Conservation (phyloP, 768 basidiomycete genomes). For the Boletus fagicola region DNA sequence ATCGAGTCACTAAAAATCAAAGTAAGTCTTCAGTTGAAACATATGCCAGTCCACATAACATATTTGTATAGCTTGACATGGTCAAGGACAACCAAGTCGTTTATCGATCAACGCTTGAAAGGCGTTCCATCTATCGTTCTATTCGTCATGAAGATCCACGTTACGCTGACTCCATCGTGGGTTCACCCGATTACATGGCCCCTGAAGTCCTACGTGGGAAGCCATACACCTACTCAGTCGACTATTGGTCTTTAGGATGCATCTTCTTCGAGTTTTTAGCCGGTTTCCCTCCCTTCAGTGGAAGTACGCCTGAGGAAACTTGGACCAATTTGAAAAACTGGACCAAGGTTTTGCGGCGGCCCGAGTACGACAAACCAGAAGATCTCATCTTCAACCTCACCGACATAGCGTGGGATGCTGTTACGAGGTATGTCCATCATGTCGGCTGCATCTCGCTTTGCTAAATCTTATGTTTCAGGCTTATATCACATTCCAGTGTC, state of each 20-base stretch:
- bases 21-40: slow-evolving; percentile 40
- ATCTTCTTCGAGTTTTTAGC: slow-evolving; percentile 97
- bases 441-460: not conserved
- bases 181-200: slow-evolving; percentile 98
- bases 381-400: slow-evolving; percentile 95
- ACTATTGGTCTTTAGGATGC: slow-evolving; percentile 98
- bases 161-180: slow-evolving; percentile 96
- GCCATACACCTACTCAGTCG: slow-evolving; percentile 93
- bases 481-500: slow-evolving; percentile 84
- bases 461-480: slow-evolving; percentile 39
- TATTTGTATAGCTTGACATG: slow-evolving; percentile 73
- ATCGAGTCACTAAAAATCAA: slow-evolving; percentile 95
- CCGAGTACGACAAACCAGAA: slow-evolving; percentile 93
- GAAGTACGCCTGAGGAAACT: slow-evolving; percentile 92
- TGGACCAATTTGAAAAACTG: slow-evolving; percentile 99
- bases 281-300: slow-evolving; percentile 98
- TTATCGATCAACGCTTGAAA: slow-evolving; percentile 88
- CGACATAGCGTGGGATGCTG: slow-evolving; percentile 92
- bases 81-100: slow-evolving; percentile 92
- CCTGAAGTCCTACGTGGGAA: slow-evolving; percentile 91
- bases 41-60: not conserved
- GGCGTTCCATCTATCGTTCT: slow-evolving; percentile 91
- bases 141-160: slow-evolving; percentile 87
- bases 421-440: slow-evolving; percentile 61
- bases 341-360: slow-evolving; percentile 87